These are phyloP conservation scores for Colletotrichum phormii DNA, from an alignment of 2,329 filamentous ascomycete species.

Conservation along the genomic window DNA sequence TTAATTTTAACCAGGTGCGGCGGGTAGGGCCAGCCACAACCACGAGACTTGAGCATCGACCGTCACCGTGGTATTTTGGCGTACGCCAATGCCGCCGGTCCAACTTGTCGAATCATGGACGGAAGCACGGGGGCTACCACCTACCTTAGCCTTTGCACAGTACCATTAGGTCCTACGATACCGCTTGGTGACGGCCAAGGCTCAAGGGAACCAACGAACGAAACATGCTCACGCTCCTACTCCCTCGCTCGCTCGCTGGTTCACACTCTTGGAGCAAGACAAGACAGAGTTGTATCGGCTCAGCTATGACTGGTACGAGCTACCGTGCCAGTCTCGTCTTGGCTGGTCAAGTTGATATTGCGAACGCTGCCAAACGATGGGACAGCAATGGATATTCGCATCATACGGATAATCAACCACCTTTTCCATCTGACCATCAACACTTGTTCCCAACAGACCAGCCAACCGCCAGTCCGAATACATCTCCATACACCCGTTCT, in stretches of 20 bases:
- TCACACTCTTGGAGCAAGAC: neutral
- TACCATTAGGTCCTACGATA: neutral
- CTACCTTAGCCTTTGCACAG: neutral
- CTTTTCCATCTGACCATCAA: neutral
- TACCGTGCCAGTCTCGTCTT: neutral
- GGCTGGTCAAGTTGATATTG: neutral
- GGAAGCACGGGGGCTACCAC: neutral
- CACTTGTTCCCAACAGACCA: neutral
- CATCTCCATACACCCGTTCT: neutral
- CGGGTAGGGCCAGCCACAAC: constrained; percentile 30
- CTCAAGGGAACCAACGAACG: neutral
- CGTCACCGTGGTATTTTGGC: constrained; percentile 17
- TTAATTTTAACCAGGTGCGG: neutral
- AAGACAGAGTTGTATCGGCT: neutral
- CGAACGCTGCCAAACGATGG: neutral
- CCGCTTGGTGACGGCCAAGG: neutral
- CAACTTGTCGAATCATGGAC: neutral
- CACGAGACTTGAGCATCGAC: constrained; percentile 27
- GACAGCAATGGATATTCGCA: too few species aligned
- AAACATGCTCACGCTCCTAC: neutral
- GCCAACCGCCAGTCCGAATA: neutral
- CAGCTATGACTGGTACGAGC: neutral
- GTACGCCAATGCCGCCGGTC: constrained; percentile 5
- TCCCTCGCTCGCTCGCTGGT: neutral
- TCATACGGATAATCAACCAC: neutral